Conservation (phyloP, 208 protist genomes). For the Acanthamoeba healyi region DNA sequence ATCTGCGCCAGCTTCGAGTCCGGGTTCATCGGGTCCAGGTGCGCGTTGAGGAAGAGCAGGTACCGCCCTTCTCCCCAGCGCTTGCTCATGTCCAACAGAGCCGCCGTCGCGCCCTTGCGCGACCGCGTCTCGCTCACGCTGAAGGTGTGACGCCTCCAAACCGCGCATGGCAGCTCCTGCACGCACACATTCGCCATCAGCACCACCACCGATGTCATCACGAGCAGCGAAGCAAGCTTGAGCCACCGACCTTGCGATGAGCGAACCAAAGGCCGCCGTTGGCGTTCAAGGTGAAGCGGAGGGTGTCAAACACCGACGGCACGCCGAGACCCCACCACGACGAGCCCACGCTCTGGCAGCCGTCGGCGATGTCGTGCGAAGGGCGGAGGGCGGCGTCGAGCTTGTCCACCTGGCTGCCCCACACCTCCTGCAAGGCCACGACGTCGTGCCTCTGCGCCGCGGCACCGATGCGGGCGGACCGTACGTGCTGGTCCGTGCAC, state of each 20-base stretch:
- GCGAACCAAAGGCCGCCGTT: conserved; percentile 26
- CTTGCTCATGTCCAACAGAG: not conserved
- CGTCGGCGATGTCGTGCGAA: not conserved
- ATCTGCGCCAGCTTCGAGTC: conserved; percentile 5
- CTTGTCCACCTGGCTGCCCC: conserved; percentile 37
- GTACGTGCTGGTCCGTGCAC: conserved; percentile 11
- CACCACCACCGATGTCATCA: no score
- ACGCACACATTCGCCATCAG: no score
- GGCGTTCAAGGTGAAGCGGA: not conserved
- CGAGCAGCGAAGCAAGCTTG: no score
- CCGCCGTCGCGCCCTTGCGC: not conserved
- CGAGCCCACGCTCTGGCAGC: conserved; percentile 30
- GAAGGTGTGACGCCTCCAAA: conserved; percentile 17
- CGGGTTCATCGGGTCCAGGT: not conserved
- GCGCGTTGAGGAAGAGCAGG: not conserved
- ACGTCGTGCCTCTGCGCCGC: not conserved
- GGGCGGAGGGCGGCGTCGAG: not conserved
- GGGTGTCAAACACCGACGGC: conserved; percentile 1
- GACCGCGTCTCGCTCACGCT: conserved; percentile 7
- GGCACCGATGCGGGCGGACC: not conserved
- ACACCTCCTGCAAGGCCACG: conserved; percentile 12
- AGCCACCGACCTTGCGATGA: conserved; percentile 15
- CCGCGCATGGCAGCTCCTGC: not conserved
- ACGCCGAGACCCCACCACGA: not conserved
- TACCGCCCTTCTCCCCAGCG: not conserved